Base-by-base conservation (phyloP, 2,329 filamentous ascomycete species). In the Microdochium nivale region DNA sequence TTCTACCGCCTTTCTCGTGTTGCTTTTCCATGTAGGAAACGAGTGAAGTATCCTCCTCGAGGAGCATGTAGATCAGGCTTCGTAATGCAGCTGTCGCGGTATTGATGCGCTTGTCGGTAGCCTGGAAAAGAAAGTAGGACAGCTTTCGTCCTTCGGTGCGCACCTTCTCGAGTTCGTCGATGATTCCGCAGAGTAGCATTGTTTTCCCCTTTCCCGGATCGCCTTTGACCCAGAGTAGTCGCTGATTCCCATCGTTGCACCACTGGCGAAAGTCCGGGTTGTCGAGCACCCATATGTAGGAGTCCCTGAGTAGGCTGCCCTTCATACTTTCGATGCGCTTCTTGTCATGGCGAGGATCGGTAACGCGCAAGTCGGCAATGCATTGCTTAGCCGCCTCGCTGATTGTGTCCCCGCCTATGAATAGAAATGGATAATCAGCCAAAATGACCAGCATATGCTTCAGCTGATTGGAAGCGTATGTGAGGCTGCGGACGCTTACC, bases 121-220 rank as follows among this genome's bases (percentile, higher is more conserved):
- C 64, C 46, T 70, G 63, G 52, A 62, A 70, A 55, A 70, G 66
- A 50, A 67, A 70, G 52, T 57, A 69, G 25, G 51, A 54, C 8
- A 59, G 21, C 5, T 5, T 33, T 33, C 32, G 32, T 33, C 32
- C 32, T 33, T 21, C 7, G 27, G 16, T 8, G 27, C 25, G 8
- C 32, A 23, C 9, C 25, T 55, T 32, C 32, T 33, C 32, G 24
- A 70, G 53, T 35, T 71, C 59, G 52, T 70, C 50, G 37, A 72
- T 64, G 30, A 73, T 67, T 2, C 68, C 67, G 13, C 63, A 68
- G 0, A 74, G 49, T 0, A 73, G 54, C 67, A 74, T 74, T 0
- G 70, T 74, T 55, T 74, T 75, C 2, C 71, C 71, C 33, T 70
- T 74, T 2, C 71, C 70, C n/a, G n/a, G n/a, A n/a, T n/a, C n/a